Percentiles rank a stretch among this genome's conserved stretches.
Evolutionary conservation across 371 early-diverging fungal genomes (phyloP).

Genomic region (Mucor mucedo): DNA sequence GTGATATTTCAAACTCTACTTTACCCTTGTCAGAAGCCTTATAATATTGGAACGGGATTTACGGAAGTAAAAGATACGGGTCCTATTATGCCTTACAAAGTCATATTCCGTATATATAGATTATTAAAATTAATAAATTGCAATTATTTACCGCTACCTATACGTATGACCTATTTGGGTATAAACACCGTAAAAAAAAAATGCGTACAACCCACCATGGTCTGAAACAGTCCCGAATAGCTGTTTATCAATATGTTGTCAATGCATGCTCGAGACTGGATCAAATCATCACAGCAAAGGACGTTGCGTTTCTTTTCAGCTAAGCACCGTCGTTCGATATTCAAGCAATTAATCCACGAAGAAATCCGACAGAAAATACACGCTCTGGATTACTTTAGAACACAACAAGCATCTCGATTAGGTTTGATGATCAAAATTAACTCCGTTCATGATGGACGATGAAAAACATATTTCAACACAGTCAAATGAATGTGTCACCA

Average conservation of each 20-base stretch:
- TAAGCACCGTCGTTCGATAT: slow-evolving; percentile 1
- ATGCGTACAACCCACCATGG: slow-evolving; percentile 2
- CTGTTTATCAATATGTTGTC: slow-evolving; percentile 8
- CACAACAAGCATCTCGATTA: slow-evolving; percentile 3
- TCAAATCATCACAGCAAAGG: slow-evolving; percentile 1
- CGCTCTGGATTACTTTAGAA: background rate
- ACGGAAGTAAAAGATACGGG: slow-evolving; percentile 52
- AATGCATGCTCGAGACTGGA: background rate
- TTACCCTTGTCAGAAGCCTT: slow-evolving; percentile 69
- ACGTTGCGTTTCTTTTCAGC: slow-evolving; percentile 8
- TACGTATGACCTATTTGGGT: slow-evolving; percentile 1
- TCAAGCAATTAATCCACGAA: slow-evolving; percentile 8
- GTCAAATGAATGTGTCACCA: slow-evolving; percentile 1
- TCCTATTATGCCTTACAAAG: slow-evolving; percentile 65
- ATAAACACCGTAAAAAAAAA: slow-evolving; percentile 1
- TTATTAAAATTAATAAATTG: too few species aligned
- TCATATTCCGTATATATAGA: background rate
- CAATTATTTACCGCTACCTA: background rate
- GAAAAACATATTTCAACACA: background rate
- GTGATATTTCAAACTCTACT: slow-evolving; percentile 59
- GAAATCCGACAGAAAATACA: slow-evolving; percentile 7
- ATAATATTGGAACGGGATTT: slow-evolving; percentile 69
- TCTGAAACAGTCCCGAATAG: slow-evolving; percentile 3
- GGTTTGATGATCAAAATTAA: slow-evolving; percentile 2
- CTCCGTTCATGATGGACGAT: background rate